Conservation (phyloP, 192 early-diverging fungal genomes). For the Entophlyctis helioformis region DNA sequence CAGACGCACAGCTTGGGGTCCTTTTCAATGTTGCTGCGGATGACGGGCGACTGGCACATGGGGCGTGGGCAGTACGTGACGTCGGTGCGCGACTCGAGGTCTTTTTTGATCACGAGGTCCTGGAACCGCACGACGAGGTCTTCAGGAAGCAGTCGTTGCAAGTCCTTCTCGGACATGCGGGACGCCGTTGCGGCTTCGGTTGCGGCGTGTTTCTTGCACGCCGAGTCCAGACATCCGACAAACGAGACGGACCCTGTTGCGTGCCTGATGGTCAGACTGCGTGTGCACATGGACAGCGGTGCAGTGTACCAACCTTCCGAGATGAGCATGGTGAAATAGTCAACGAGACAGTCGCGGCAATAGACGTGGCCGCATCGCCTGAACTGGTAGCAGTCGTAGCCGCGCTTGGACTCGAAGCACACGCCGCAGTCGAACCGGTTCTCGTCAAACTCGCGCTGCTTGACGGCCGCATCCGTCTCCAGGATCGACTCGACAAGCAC, state of each 20-base stretch:
- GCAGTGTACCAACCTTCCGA: slow-evolving; percentile 8
- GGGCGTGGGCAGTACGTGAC: slow-evolving; percentile 24
- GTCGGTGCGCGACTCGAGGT: slow-evolving; percentile 9
- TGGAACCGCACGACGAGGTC: slow-evolving; percentile 9
- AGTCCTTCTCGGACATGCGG: neutral
- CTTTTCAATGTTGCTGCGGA: neutral
- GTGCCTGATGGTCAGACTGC: neutral
- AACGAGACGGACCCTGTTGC: neutral
- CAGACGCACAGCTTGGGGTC: slow-evolving; percentile 27
- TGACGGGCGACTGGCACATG: slow-evolving; percentile 12
- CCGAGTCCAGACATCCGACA: slow-evolving; percentile 2
- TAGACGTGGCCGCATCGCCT: slow-evolving; percentile 16
- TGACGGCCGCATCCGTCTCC: neutral
- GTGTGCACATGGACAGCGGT: no score
- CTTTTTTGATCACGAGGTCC: slow-evolving; percentile 1
- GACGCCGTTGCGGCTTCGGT: neutral
- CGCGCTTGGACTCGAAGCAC: slow-evolving; percentile 10
- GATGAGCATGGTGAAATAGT: slow-evolving; percentile 21
- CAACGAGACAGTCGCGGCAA: slow-evolving; percentile 15
- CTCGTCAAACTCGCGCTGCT: slow-evolving; percentile 10
- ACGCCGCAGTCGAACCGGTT: slow-evolving; percentile 14
- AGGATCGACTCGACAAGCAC: no score
- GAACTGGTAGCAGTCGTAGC: slow-evolving; percentile 10
- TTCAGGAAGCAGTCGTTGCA: neutral
- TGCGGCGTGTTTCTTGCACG: neutral